Conservation (phyloP, 495 filamentous ascomycete genomes). For the Penicillium bovifimosum region DNA sequence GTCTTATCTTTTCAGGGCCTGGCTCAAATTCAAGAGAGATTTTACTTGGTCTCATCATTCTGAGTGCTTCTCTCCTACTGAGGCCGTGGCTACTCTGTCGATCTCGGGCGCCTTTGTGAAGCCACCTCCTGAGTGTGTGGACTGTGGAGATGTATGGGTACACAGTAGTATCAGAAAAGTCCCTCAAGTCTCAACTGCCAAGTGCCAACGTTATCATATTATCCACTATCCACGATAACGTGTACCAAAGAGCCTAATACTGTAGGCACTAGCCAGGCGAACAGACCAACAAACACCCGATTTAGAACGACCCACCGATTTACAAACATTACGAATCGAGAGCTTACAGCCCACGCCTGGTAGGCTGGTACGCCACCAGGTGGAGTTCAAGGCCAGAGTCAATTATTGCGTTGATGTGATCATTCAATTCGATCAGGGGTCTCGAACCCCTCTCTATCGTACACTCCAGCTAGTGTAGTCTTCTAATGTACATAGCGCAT, state of each 20-base stretch:
- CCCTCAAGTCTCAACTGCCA: not conserved
- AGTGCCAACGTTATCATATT: not conserved
- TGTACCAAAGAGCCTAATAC: not conserved
- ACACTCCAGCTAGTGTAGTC: not conserved
- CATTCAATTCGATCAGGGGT: not conserved
- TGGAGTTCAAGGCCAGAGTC: constrained; percentile 1
- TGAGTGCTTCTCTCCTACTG: not conserved
- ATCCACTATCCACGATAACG: not conserved
- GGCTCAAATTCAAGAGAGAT: no score
- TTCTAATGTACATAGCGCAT: no score
- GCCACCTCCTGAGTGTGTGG: constrained; percentile 1
- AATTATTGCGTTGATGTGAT: not conserved
- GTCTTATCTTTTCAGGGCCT: no score
- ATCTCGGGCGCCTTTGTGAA: constrained; percentile 1
- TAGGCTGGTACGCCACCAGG: no score
- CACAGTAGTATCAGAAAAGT: not conserved
- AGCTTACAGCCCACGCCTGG: constrained; percentile 3
- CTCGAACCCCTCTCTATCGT: not conserved
- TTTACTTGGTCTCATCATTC: no score
- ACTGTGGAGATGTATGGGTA: not conserved
- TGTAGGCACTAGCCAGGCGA: no score
- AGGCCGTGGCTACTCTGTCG: no score
- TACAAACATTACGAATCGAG: constrained; percentile 16
- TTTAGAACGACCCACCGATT: constrained; percentile 9
- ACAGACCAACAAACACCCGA: not conserved